These are phyloP conservation scores for Xeromyces bisporus DNA, from an alignment of 495 filamentous ascomycete species.

Conservation along the genomic window DNA sequence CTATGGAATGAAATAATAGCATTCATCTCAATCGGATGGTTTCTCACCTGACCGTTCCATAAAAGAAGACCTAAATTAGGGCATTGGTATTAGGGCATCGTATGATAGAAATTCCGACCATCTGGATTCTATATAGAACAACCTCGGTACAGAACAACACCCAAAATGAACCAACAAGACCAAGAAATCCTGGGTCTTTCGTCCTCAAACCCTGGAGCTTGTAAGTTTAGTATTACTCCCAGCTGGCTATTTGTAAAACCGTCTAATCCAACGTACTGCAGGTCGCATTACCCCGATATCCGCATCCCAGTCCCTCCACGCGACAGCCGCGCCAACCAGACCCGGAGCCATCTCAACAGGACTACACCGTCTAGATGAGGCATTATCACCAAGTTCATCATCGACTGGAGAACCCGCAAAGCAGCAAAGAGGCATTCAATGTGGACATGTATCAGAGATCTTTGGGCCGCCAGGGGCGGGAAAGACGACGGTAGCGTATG, in stretches of 20 bases:
- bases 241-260: not conserved
- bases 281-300: slow-evolving; percentile 68
- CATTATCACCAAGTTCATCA: slow-evolving; percentile 13
- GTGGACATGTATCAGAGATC: slow-evolving; percentile 72
- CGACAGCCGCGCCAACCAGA: slow-evolving; percentile 30
- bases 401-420: not conserved
- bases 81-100: too few species aligned
- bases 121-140: too few species aligned
- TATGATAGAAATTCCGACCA: too few species aligned
- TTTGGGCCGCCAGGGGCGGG: slow-evolving; percentile 80
- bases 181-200: slow-evolving; percentile 16
- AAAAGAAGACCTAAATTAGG: too few species aligned
- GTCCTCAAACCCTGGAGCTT: slow-evolving; percentile 16
- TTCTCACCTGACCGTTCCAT: too few species aligned
- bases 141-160: too few species aligned
- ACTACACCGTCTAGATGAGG: slow-evolving; percentile 41
- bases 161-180: too few species aligned
- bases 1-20: too few species aligned
- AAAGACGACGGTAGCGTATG: slow-evolving; percentile 71
- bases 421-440: slow-evolving; percentile 38
- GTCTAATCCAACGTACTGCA: slow-evolving; percentile 2
- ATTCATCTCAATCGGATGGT: too few species aligned
- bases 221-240: not conserved
- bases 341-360: slow-evolving; percentile 47
- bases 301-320: slow-evolving; percentile 65